phyloP scores from a whole-genome alignment of 2,329 filamentous ascomycete species.

The Dactylellina parvicollis region DNA sequence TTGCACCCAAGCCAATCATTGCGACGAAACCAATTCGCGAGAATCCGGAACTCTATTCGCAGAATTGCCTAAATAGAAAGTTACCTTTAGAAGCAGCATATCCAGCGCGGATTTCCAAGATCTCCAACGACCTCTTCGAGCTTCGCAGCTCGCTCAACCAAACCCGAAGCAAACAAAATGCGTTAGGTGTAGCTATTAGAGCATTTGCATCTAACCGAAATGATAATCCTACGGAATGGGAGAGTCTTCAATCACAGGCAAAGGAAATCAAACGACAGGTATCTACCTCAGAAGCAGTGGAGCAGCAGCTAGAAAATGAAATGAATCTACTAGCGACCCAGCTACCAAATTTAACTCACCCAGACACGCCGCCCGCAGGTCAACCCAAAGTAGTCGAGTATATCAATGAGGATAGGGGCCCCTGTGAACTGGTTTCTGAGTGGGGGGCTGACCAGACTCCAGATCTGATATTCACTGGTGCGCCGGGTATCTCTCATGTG shows the following conservation, averaged over 20 bases:
- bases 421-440: conserved; percentile 57
- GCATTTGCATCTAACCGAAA: conserved; percentile 64
- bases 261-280: conserved; percentile 73
- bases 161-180: conserved; percentile 74
- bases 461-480: conserved; percentile 54
- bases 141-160: conserved; percentile 70
- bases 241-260: conserved; percentile 72
- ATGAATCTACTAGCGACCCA: conserved; percentile 79
- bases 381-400: conserved; percentile 75
- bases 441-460: conserved; percentile 57
- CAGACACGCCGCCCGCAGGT: conserved; percentile 76
- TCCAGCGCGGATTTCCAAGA: conserved; percentile 68
- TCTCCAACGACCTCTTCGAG: conserved; percentile 70
- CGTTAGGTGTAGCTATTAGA: conserved; percentile 68
- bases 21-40: conserved; percentile 91
- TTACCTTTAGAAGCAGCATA: conserved; percentile 71
- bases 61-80: conserved; percentile 86
- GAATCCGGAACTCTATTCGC: conserved; percentile 79
- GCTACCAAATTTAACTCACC: conserved; percentile 86
- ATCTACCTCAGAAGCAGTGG: conserved; percentile 69
- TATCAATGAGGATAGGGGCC: conserved; percentile 76
- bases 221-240: conserved; percentile 61
- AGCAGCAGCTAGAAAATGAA: conserved; percentile 70
- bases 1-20: conserved; percentile 78
- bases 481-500: conserved; percentile 72